Evolutionary conservation across 2,329 filamentous ascomycete species (phyloP), one percentile per base, ranked within the genome.

Genomic region (Aspergillus neoniger): DNA sequence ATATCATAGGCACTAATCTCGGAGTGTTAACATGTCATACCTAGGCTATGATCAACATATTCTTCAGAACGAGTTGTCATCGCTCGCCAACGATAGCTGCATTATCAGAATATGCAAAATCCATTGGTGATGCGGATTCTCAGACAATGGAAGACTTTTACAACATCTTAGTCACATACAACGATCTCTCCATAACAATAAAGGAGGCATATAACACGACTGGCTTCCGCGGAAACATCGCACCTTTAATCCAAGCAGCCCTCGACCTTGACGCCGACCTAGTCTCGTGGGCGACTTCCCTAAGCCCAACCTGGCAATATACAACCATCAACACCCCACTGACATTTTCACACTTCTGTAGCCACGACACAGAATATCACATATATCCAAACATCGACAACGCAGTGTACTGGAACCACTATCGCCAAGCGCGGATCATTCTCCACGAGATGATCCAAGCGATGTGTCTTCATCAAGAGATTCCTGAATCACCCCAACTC

Each of bases 371-470:
- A 2, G 14, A 19, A 23, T 52, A 52, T 21, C 55, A 58, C 17
- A 7, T 58, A 14, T 58, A 58, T 23, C 47, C 38, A 10, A 44
- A 23, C 7, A 14, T 52, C 30, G 14, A 14, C 39, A 28, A 25
- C 14, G 55, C 47, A 5, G 30, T 48, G 2, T 19, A 43, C 15
- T 58, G 55, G 55, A 58, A 58, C 38, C 23, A 58, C 23, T 58
- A 58, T 12, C 55, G 55, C 1, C 55, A 52, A 17, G 23, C 15
- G 5, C 55, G 55, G 21, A 52, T 58, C 32, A 48, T 52, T 6
- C 36, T 58, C 10, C 30, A 58, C 14, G 55, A 58, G 32, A 58
- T 58, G 55, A 17, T 58, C 32, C 32, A 48, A 32, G 21, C 9
- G 0, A 58, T 58, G 55, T 39, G 21, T 7, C 43, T 38, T 15